Evolutionary conservation across 148 eudicot species (phyloP), one percentile per base, ranked within the genome.

Genomic region (Hydrangea macrophylla): DNA sequence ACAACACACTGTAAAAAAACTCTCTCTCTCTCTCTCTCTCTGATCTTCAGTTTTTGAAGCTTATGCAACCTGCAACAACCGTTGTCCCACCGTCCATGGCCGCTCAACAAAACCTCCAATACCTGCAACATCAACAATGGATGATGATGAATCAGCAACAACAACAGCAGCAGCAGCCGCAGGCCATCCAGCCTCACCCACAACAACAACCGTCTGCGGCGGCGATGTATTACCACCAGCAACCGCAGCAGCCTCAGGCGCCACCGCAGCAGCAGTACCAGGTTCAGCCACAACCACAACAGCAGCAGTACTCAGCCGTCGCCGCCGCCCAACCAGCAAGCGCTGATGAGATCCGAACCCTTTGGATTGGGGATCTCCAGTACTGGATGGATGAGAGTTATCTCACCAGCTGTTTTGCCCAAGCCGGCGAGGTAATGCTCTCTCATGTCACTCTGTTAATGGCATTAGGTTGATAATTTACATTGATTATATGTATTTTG

Each of bases 351-450:
- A 77, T 85, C 48, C 79, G 90, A 3, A 83, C 95, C 5, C 80
- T 93, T 2, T 93, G 96, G 98, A 93, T 93, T 70, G 98, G 98
- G 5, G 94, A 90, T 86, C 85, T 93, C 24, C 92, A 83, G 82
- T 82, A 81, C 45, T 88, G 92, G 89, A 93, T 93, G 98, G 98
- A 93, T 18, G 98, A 93, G 80, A 67, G 73, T 48, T 93, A 90
- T 61, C 66, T 93, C 13, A 36, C 56, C 1, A 65, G 42, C 25
- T 86, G 89, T 58, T 93, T 93, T 32, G 79, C 75, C 23, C 75
- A 73, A 20, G 55, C 87, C n/a, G 92, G 90, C 70, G 98, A 93
- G 98, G 98, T 93, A 68, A 32, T 2, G 0, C 5, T 31, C 55
- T 0, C 1, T 54, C 2, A 13, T 6, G 56, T 39, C 17, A 42